Base-by-base conservation (phyloP, 1,284 basidiomycete species). In the Phaffia rhodozyma region DNA sequence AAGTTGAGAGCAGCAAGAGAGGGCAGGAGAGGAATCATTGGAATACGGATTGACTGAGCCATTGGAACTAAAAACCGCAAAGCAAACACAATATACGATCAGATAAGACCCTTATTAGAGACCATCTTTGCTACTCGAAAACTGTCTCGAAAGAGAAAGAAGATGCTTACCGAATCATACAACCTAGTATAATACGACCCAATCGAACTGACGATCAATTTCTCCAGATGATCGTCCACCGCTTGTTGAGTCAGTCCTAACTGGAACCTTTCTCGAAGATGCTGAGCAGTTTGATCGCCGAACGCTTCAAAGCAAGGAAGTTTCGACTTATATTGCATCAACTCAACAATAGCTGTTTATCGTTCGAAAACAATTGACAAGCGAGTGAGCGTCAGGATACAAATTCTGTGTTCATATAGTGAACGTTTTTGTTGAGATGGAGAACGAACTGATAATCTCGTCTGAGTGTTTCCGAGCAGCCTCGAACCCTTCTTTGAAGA, bases 381-480 rank as follows among this genome's bases (percentile, higher is more conserved):
- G 29, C 50, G 38, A 29, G 38, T 1, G n/a, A 3, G 38, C 27
- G n/a, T 54, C 32, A 53, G 38, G 51, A 16, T 20, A 57, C 51
- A 55, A 21, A n/a, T n/a, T n/a, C 38, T 58, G 25, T 48, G 55
- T 63, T 48, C 63, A 55, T 32, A 55, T 49, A 23, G 16, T 51
- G 56, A 62, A 55, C 18, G 48, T 34, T 66, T 27, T 38, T 27
- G 56, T 61, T 29, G 32, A n/a, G 55, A 50, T 47, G 29, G 21
- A 51, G 34, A 20, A 82, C 87, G 74, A 70, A 91, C 89, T 96
- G 73, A 97, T 87, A 71, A 99, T 89, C 68, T 93, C 82, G 75
- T 98, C 96, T 66, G 94, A 96, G 70, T 98, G 92, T 75, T 97
- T 98, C 69, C 96, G 79, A 48, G 89, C 89, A 51, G 87, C 87